Base-by-base conservation (phyloP, 139 green algal genomes). In the Coelastrella sp. region DNA sequence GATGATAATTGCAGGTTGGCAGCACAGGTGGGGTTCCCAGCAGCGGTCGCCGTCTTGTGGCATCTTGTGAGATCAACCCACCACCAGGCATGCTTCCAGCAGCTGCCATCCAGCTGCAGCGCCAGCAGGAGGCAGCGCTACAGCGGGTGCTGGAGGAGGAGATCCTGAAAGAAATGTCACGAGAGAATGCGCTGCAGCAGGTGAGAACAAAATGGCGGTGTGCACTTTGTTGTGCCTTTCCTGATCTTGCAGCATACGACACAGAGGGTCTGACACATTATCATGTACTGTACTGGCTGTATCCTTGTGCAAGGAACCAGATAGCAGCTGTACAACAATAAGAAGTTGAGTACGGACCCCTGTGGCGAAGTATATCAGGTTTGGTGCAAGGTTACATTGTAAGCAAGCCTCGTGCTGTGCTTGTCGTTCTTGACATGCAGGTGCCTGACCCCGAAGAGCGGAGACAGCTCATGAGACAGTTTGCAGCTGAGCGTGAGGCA, bases 381-480 rank as follows among this genome's bases (percentile, higher is more conserved):
- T 47, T 47, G 32, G 32, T 47, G 32, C 32, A 47, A 47, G 32
- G 32, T 47, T 47, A 47, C 32, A 47, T 47, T 47, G 32, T 47
- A 47, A 47, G 32, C 32, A 47, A 47, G 32, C 32, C 32, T 47
- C 32, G 32, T 47, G 32, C 32, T 47, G 32, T 47, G 32, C 32
- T 47, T 47, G 32, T 47, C 32, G 32, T 71, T 13, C 11, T 10
- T 60, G 6, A 81, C 17, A 81, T 59, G 23, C 83, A 94, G 90
- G 90, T 92, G 68, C 80, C 89, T 61, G 91, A 90, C 20, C 73
- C 73, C 32, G 91, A 93, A 80, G 92, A 94, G 85, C 85, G 90
- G n/a, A 92, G 92, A 91, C 78, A 86, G 17, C 80, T 94, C 74
- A 73, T 92, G 11, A 87, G 87, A n/a, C 89, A 88, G 77, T 94